Evolutionary conservation across 2,329 filamentous ascomycete species (phyloP).

Genomic region (Ciborinia camelliae): DNA sequence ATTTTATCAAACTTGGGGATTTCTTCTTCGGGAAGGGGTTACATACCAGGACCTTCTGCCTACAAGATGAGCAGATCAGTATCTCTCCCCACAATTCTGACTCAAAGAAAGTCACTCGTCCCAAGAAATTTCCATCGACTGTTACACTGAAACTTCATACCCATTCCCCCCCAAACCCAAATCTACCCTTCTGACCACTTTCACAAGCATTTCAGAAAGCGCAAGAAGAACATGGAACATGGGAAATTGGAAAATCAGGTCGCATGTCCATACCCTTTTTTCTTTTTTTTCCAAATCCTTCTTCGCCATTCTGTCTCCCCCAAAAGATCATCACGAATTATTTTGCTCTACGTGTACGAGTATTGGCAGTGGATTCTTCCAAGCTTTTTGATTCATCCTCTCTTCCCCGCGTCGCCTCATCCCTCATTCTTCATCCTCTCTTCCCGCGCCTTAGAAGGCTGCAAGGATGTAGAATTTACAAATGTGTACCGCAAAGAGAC

Average conservation of each 20-base stretch:
- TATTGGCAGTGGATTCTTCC: background rate
- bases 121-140: constrained; percentile 1
- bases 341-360: background rate
- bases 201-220: background rate
- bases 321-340: background rate
- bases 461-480: background rate
- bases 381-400: background rate
- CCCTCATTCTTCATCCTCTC: background rate
- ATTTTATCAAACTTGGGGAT: background rate
- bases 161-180: background rate
- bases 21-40: constrained; percentile 9
- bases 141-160: constrained; percentile 8
- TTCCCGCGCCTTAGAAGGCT: constrained; percentile 13
- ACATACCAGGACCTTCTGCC: background rate
- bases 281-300: background rate
- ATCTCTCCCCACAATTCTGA: constrained; percentile 14
- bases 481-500: background rate
- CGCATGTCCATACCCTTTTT: background rate
- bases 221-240: background rate
- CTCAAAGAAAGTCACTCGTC: constrained; percentile 15
- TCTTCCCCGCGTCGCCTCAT: constrained; percentile 4
- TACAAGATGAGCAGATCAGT: constrained; percentile 6
- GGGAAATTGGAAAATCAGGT: background rate
- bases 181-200: constrained; percentile 12
- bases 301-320: too few relatives aligned